A percentile compares a stretch with the other conserved stretches of the same genome.
Evolutionary conservation across 768 basidiomycete genomes (phyloP).

Genomic region (Termitomyces sp.): DNA sequence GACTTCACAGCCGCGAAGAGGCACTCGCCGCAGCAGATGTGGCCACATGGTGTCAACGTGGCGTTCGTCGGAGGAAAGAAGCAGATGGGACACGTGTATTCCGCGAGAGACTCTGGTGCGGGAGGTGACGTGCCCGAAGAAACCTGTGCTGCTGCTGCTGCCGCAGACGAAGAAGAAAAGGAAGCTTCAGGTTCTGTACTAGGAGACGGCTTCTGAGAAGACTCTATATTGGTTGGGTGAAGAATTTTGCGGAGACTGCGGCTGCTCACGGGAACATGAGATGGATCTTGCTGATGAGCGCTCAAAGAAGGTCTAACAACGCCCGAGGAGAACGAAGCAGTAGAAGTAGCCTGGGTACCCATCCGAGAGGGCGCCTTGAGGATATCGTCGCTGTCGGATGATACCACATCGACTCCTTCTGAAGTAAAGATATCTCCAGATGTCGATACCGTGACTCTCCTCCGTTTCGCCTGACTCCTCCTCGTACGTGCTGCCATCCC

Average conservation of each 20-base stretch:
- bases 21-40: slow-evolving; percentile 73
- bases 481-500: not conserved
- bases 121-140: slow-evolving; percentile 9
- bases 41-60: slow-evolving; percentile 76
- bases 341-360: not conserved
- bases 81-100: slow-evolving; percentile 79
- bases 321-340: not conserved
- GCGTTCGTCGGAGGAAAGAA: slow-evolving; percentile 73
- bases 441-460: not conserved
- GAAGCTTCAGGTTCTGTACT: not conserved
- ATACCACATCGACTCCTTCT: slow-evolving; percentile 11
- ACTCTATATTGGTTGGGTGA: slow-evolving; percentile 12
- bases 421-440: not conserved
- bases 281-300: not conserved
- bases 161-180: slow-evolving; percentile 6
- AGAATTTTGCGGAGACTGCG: slow-evolving; percentile 21
- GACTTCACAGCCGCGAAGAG: slow-evolving; percentile 70
- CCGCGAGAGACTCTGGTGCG: slow-evolving; percentile 37
- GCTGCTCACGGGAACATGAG: slow-evolving; percentile 15
- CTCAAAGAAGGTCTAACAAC: not conserved
- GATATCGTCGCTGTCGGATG: slow-evolving; percentile 5
- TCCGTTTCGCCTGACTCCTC: not conserved
- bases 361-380: not conserved
- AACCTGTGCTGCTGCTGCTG: slow-evolving; percentile 5
- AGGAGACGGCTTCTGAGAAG: slow-evolving; percentile 3